Evolutionary conservation across 2,329 filamentous ascomycete species (phyloP).

Genomic region (Sclerotinia sclerotiorum): DNA sequence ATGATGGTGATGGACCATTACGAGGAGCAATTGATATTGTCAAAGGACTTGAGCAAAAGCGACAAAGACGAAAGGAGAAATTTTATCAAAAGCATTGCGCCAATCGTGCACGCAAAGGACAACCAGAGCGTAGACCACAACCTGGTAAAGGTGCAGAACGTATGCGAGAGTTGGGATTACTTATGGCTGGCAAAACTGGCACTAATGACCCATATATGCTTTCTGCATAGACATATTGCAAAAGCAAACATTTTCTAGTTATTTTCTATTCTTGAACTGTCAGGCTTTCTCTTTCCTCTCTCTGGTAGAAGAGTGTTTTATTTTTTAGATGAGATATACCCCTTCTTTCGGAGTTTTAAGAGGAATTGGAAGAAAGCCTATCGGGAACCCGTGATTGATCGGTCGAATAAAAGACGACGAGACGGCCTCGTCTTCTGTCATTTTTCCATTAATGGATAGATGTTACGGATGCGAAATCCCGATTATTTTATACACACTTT

Average conservation of each 20-base stretch:
- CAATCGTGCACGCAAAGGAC: slow-evolving; percentile 69
- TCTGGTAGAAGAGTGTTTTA: slow-evolving; percentile 19
- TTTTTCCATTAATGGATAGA: neutral
- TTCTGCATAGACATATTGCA: slow-evolving; percentile 54
- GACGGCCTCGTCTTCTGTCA: neutral
- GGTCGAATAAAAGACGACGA: slow-evolving; percentile 13
- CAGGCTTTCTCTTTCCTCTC: slow-evolving; percentile 20
- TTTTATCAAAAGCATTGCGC: slow-evolving; percentile 80
- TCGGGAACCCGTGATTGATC: slow-evolving; percentile 15
- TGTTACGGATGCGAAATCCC: slow-evolving; percentile 6
- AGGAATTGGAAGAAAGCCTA: slow-evolving; percentile 19
- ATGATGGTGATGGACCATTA: slow-evolving; percentile 60
- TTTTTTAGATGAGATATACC: slow-evolving; percentile 14
- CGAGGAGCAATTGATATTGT: slow-evolving; percentile 97
- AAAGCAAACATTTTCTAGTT: neutral
- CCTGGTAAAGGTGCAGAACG: slow-evolving; percentile 88
- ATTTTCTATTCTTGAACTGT: slow-evolving; percentile 17
- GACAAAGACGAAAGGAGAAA: slow-evolving; percentile 89
- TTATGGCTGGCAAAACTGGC: slow-evolving; percentile 78
- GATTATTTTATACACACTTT: slow-evolving; percentile 18
- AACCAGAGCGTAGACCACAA: slow-evolving; percentile 61
- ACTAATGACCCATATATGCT: slow-evolving; percentile 67
- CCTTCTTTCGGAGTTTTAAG: slow-evolving; percentile 6
- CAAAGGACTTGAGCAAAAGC: slow-evolving; percentile 92
- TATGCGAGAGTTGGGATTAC: slow-evolving; percentile 88